phyloP scores from a whole-genome alignment of 768 basidiomycete genomes.

The Coprinellus aureogranulatus region DNA sequence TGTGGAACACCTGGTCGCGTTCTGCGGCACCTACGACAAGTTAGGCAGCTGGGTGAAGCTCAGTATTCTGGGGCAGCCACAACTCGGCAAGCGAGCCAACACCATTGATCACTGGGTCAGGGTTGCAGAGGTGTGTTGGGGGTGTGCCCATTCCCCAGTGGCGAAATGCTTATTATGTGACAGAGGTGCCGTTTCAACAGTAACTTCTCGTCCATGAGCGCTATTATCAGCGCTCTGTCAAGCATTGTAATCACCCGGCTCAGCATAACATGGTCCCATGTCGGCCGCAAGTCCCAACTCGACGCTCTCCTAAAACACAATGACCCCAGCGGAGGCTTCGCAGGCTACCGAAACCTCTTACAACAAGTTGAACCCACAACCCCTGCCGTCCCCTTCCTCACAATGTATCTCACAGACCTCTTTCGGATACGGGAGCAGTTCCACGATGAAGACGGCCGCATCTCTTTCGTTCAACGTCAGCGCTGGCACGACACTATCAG shows the following conservation, averaged over 20 bases:
- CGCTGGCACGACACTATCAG: constrained; percentile 55
- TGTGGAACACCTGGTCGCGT: constrained; percentile 47
- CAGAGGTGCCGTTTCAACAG: constrained; percentile 65
- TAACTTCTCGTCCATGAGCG: constrained; percentile 68
- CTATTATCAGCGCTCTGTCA: constrained; percentile 62
- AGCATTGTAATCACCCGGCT: constrained; percentile 56
- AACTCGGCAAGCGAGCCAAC: constrained; percentile 52
- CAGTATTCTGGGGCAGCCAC: constrained; percentile 54
- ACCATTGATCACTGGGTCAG: constrained; percentile 73
- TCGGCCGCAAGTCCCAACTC: constrained; percentile 47
- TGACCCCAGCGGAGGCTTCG: constrained; percentile 58
- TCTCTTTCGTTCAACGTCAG: constrained; percentile 56
- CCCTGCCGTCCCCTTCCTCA: constrained; percentile 68
- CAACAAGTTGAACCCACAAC: constrained; percentile 39
- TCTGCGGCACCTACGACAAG: constrained; percentile 60
- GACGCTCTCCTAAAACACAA: constrained; percentile 54
- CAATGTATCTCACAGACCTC: constrained; percentile 61
- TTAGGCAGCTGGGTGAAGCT: constrained; percentile 65
- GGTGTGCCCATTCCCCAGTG: constrained; percentile 16
- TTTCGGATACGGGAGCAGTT: constrained; percentile 53
- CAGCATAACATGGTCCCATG: constrained; percentile 66
- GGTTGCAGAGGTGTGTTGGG: constrained; percentile 67
- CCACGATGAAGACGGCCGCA: constrained; percentile 36
- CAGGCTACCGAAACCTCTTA: constrained; percentile 51
- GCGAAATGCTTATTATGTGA: neutral